Base-by-base conservation (phyloP, 2,329 filamentous ascomycete genomes). In the Fusarium guadeloupense region DNA sequence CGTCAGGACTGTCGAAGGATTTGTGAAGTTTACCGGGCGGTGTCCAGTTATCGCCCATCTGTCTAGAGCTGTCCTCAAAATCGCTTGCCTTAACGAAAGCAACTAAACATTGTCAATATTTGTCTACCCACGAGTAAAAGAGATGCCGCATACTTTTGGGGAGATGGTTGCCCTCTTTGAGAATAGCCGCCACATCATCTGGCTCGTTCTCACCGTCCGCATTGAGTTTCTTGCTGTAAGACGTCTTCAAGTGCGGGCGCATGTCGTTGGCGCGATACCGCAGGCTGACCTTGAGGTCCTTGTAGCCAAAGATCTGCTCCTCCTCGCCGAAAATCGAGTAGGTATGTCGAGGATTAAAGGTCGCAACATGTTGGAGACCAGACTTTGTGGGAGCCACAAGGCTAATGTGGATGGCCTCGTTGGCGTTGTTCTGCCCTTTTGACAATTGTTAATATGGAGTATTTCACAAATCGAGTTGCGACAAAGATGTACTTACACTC, bases 261-360 rank as follows among this genome's bases (percentile, higher is more conserved):
- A 98, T 87, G 73, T 97, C 90, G 73, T 81, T 83, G 14, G 84
- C 83, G 71, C 86, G 80, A 67, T 81, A 89, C 60, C 86, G 86
- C 50, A 98, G 78, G 61, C 86, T 85, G 71, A 98, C 89, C 63
- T 87, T 86, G 50, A 97, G 83, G 48, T 87, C 87, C 73, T 92
- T 89, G 80, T 97, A 97, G 31, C 94, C 94, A 69, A 96, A 93
- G 63, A 98, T 94, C 25, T 84, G 85, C 76, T 99, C 93, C 9
- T 95, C 89, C n/a, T 98, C 90, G 70, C 92, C 92, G 68, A 98
- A 97, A 62, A 99, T 90, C 2, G 92, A 81, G 75, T 98, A 97
- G 16, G 94, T 97, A 74, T 93, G 96, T 71, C 86, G 85, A 0
- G 95, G 96, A 58, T 91, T 83, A 75, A 99, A 98, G 23, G 85